These are phyloP conservation scores for Leptographium galeiforme DNA, from an alignment of 2,329 filamentous ascomycete genomes.

Conservation along the genomic window DNA sequence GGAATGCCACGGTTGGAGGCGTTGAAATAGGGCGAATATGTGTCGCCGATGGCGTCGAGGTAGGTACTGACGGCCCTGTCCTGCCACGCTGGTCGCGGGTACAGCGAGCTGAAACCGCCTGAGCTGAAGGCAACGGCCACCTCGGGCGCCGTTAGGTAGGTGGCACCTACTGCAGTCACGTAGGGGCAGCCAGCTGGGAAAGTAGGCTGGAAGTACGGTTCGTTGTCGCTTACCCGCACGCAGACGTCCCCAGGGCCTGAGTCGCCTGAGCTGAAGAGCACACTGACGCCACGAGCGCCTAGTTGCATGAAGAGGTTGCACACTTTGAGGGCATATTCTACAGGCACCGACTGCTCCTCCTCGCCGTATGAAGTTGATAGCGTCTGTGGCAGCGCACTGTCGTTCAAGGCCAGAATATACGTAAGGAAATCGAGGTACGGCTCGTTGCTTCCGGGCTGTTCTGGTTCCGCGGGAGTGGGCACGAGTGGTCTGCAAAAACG, in stretches of 20 bases:
- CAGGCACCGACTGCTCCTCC: conserved; percentile 50
- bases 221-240: conserved; percentile 36
- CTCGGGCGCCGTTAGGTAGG: conserved; percentile 22
- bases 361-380: conserved; percentile 56
- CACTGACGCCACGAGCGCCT: conserved; percentile 51
- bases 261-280: conserved; percentile 47
- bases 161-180: conserved; percentile 41
- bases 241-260: conserved; percentile 51
- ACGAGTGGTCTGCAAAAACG: conserved; percentile 33
- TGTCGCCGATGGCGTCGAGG: conserved; percentile 24
- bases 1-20: conserved; percentile 29
- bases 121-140: conserved; percentile 18
- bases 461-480: conserved; percentile 35
- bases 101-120: conserved; percentile 35
- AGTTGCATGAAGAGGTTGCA: conserved; percentile 53
- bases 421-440: conserved; percentile 52
- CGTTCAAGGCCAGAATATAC: conserved; percentile 38
- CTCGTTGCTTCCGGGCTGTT: conserved; percentile 44
- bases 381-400: conserved; percentile 41
- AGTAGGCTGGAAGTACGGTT: conserved; percentile 25
- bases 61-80: conserved; percentile 22
- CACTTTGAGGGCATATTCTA: conserved; percentile 44
- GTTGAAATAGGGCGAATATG: conserved; percentile 31
- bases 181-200: conserved; percentile 24
- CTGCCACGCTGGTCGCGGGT: conserved; percentile 28